These are phyloP conservation scores for Xylariaceae sp. DNA, from an alignment of 2,329 filamentous ascomycete genomes.

Conservation along the genomic window DNA sequence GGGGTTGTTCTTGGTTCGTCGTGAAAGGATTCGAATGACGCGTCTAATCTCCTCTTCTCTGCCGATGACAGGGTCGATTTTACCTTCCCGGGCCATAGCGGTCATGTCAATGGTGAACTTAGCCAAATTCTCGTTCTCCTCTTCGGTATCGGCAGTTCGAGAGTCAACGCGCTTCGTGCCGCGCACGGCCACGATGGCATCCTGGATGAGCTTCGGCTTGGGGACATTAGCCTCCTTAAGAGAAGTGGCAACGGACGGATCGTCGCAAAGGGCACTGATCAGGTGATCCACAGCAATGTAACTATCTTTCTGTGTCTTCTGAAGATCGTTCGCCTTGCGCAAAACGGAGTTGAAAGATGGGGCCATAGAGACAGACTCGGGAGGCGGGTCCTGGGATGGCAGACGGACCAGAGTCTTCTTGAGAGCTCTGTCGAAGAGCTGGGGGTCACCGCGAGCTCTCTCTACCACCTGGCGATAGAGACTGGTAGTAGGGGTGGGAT, in stretches of 20 bases:
- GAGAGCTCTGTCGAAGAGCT: slow-evolving; percentile 78
- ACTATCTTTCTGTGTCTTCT: slow-evolving; percentile 95
- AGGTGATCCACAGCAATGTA: slow-evolving; percentile 94
- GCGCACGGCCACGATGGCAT: slow-evolving; percentile 84
- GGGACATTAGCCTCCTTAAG: slow-evolving; percentile 86
- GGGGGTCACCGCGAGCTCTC: slow-evolving; percentile 85
- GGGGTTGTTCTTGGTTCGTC: slow-evolving; percentile 97
- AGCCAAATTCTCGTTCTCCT: slow-evolving; percentile 90
- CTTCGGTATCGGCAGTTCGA: slow-evolving; percentile 88
- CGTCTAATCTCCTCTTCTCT: slow-evolving; percentile 92
- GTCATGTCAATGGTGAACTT: slow-evolving; percentile 99
- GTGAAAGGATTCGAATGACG: slow-evolving; percentile 84
- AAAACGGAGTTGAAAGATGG: slow-evolving; percentile 78
- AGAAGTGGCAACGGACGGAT: slow-evolving; percentile 64
- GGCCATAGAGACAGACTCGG: slow-evolving; percentile 78
- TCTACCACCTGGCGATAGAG: slow-evolving; percentile 94
- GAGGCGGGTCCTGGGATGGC: slow-evolving; percentile 90
- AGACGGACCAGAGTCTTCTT: slow-evolving; percentile 89
- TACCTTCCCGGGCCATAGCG: slow-evolving; percentile 89
- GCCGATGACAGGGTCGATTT: slow-evolving; percentile 95
- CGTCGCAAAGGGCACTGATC: slow-evolving; percentile 78
- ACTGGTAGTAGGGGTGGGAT: slow-evolving; percentile 60
- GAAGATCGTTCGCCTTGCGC: slow-evolving; percentile 77
- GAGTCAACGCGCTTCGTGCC: slow-evolving; percentile 92
- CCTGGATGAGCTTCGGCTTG: slow-evolving; percentile 83